These are phyloP conservation scores for Aspergillus brunneoviolaceus DNA, from an alignment of 2,329 filamentous ascomycete genomes.

Conservation along the genomic window DNA sequence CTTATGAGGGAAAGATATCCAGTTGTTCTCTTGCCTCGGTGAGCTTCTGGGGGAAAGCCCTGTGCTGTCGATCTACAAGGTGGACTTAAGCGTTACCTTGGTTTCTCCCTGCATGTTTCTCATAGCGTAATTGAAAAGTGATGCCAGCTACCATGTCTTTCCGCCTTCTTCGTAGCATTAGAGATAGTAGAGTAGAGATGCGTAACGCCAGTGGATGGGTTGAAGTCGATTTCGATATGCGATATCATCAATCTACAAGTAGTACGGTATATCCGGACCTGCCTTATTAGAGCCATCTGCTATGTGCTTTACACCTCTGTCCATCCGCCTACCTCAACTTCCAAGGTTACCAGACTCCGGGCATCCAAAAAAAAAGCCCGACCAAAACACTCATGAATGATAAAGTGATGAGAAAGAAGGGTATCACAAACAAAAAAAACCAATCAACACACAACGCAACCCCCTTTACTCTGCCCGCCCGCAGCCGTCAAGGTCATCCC, in stretches of 20 bases:
- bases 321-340: too few relatives aligned
- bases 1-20: slow-evolving; percentile 99
- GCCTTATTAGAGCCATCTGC: too few relatives aligned
- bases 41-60: slow-evolving; percentile 85
- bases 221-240: too few relatives aligned
- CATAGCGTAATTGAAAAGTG: slow-evolving; percentile 38
- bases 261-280: too few relatives aligned
- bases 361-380: too few relatives aligned
- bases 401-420: slow-evolving; percentile 1
- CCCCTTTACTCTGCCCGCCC: slow-evolving; percentile 50
- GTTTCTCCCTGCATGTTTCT: slow-evolving; percentile 41
- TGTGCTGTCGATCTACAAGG: slow-evolving; percentile 75
- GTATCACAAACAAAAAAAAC: slow-evolving; percentile 12
- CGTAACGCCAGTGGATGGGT: too few relatives aligned
- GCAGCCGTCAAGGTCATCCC: slow-evolving; percentile 58
- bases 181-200: too few relatives aligned
- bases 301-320: too few relatives aligned
- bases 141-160: slow-evolving; percentile 32
- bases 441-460: slow-evolving; percentile 43
- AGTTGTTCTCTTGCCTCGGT: slow-evolving; percentile 45
- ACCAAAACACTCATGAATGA: background rate
- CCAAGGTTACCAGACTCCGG: background rate
- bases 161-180: background rate
- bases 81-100: slow-evolving; percentile 87
- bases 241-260: background rate